These are phyloP conservation scores for Trichocladium antarcticum DNA, from an alignment of 495 filamentous ascomycete genomes.

Conservation along the genomic window DNA sequence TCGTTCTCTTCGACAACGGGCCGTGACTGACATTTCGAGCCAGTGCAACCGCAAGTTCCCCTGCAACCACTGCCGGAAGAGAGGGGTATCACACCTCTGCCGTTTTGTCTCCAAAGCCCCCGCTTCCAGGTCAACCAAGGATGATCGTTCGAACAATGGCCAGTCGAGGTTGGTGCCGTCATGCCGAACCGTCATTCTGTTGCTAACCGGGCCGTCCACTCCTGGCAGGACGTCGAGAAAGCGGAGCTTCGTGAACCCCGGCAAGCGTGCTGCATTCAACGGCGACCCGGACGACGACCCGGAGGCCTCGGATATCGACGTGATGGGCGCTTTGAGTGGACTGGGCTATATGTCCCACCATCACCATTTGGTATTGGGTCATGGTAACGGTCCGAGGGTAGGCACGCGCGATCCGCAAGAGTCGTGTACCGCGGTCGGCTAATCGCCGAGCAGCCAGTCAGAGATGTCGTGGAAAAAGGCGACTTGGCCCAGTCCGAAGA, in stretches of 20 bases:
- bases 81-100: slow-evolving; percentile 33
- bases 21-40: slow-evolving; percentile 5
- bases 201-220: slow-evolving; percentile 3
- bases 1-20: not conserved
- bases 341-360: slow-evolving; percentile 26
- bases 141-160: slow-evolving; percentile 10
- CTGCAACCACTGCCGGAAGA: slow-evolving; percentile 34
- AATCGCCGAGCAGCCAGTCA: slow-evolving; percentile 5
- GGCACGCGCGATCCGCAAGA: not conserved
- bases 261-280: slow-evolving; percentile 3
- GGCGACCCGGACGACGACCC: slow-evolving; percentile 8
- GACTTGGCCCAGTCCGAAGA: slow-evolving; percentile 23
- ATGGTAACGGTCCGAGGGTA: slow-evolving; percentile 19
- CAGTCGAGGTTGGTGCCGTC: slow-evolving; percentile 11
- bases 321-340: slow-evolving; percentile 22
- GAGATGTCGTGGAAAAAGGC: slow-evolving; percentile 3
- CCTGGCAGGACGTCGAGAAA: slow-evolving; percentile 14
- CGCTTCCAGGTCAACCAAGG: slow-evolving; percentile 11
- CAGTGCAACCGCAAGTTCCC: slow-evolving; percentile 37
- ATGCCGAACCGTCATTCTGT: not conserved
- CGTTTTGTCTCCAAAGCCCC: slow-evolving; percentile 22
- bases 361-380: slow-evolving; percentile 24
- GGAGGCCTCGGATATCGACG: slow-evolving; percentile 12
- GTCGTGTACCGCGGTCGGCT: not conserved
- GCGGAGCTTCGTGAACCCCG: slow-evolving; percentile 11